Percentiles rank a stretch among this genome's conserved stretches.
Conservation (phyloP, 2,329 filamentous ascomycete species). For the Penicillium sp. region DNA sequence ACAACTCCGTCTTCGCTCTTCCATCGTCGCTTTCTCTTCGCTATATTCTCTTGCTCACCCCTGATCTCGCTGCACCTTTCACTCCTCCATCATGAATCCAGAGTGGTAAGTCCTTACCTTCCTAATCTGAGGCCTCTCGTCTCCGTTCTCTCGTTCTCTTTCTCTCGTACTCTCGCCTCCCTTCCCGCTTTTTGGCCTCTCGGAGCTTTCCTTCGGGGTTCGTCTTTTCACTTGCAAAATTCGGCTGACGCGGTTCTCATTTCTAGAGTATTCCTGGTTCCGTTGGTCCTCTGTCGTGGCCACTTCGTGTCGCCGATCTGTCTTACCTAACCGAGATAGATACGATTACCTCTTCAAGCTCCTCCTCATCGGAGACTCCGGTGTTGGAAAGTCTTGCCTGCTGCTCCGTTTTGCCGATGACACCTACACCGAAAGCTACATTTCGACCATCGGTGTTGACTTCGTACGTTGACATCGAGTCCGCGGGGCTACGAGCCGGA, state of each 20-base stretch:
- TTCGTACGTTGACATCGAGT: slow-evolving; percentile 66
- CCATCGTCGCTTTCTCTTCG: slow-evolving; percentile 16
- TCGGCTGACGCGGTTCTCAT: slow-evolving; percentile 11
- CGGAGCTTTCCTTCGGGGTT: neutral
- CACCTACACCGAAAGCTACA: slow-evolving; percentile 99
- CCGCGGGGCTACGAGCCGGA: slow-evolving; percentile 4
- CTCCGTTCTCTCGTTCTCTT: slow-evolving; percentile 6
- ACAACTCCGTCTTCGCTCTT: slow-evolving; percentile 13
- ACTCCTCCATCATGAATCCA: slow-evolving; percentile 46
- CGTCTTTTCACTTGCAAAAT: neutral
- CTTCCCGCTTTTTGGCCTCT: slow-evolving; percentile 2
- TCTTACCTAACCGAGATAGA: slow-evolving; percentile 55
- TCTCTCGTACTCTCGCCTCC: slow-evolving; percentile 6
- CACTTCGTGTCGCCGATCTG: slow-evolving; percentile 16
- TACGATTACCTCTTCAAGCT: slow-evolving; percentile 99
- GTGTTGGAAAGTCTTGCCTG: slow-evolving; percentile 99
- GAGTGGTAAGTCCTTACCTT: slow-evolving; percentile 44
- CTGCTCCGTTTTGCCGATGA: slow-evolving; percentile 97
- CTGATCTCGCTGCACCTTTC: slow-evolving; percentile 4
- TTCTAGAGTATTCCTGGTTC: slow-evolving; percentile 24
- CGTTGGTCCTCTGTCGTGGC: slow-evolving; percentile 1
- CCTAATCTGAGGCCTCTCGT: slow-evolving; percentile 1
- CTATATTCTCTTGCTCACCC: neutral
- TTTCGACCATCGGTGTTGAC: slow-evolving; percentile 98
- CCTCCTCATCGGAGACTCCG: slow-evolving; percentile 99